Evolutionary conservation across 129 eudicot genomes (phyloP).

Genomic region (Smallanthus sonchifolius): DNA sequence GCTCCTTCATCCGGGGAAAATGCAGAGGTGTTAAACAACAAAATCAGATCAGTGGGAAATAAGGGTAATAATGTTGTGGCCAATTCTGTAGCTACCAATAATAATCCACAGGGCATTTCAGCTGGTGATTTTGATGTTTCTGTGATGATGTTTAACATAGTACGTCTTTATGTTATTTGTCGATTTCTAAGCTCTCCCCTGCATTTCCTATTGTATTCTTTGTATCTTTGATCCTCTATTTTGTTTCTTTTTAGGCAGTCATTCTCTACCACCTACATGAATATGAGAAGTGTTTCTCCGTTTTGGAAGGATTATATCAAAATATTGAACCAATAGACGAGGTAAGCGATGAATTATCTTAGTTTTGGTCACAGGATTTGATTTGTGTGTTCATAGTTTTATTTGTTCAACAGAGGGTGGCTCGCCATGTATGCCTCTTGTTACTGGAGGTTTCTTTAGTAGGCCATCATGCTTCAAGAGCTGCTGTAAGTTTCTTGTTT

Average conservation of each 20-base stretch:
- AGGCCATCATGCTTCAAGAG: slow-evolving; percentile 59
- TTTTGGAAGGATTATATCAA: slow-evolving; percentile 68
- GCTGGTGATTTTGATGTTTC: slow-evolving; percentile 66
- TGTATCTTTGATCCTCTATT: not conserved
- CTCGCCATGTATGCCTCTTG: slow-evolving; percentile 79
- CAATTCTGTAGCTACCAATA: slow-evolving; percentile 25
- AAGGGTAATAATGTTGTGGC: slow-evolving; percentile 33
- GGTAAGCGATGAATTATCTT: slow-evolving; percentile 30
- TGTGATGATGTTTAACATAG: slow-evolving; percentile 63
- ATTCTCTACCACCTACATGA: slow-evolving; percentile 72
- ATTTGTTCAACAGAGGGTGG: slow-evolving; percentile 53
- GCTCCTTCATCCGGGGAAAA: slow-evolving; percentile 66
- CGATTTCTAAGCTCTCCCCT: not conserved
- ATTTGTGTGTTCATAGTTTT: not conserved
- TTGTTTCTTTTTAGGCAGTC: slow-evolving; percentile 59
- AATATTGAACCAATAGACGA: slow-evolving; percentile 87
- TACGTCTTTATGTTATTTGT: slow-evolving; percentile 37
- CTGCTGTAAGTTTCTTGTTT: slow-evolving; percentile 61
- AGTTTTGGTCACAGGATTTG: not conserved
- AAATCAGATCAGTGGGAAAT: slow-evolving; percentile 34
- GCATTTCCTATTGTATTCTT: not conserved
- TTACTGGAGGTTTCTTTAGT: slow-evolving; percentile 81
- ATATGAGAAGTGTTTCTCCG: slow-evolving; percentile 61
- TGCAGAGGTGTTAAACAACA: slow-evolving; percentile 35
- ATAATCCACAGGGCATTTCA: slow-evolving; percentile 36